Evolutionary conservation across 768 basidiomycete species (phyloP), one percentile per base, ranked within the genome.

Genomic region (Aureoboletus auriporus): DNA sequence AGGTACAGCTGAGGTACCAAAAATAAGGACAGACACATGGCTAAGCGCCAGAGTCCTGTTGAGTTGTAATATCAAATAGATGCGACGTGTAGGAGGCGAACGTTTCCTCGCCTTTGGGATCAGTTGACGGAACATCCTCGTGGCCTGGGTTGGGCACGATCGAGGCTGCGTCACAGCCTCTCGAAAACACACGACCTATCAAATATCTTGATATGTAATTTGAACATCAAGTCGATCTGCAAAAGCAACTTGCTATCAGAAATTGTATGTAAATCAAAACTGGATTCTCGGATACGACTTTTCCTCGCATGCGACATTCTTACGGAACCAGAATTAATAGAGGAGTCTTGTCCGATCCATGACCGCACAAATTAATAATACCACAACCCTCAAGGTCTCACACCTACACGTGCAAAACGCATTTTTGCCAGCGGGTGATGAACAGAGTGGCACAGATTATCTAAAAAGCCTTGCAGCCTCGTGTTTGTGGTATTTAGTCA

Each of bases 381-480:
- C 37, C 50, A 39, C 35, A 45, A 46, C 38, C 49, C 35, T 35
- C 55, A 35, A 23, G 20, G 4, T 42, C 42, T 20, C 41, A 47
- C 39, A 36, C 49, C 14, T 39, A 51, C 59, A 60, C 59, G 59
- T 60, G 59, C 30, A 52, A 48, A 59, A 51, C 39, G 43, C 54
- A 47, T 63, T 60, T 59, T 44, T 39, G 45, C 51, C 50, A 28
- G 39, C 50, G 39, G 49, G 39, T 35, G 56, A 63, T 58, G 45
- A 46, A 52, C 31, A 38, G 49, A 33, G 49, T 39, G 54, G 38
- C 52, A 51, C 42, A 38, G 50, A 52, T 66, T 60, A 66, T 63
- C 62, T 55, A 65, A 65, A 60, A 47, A 0, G 38, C 43, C 42
- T 56, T 4, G 51, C 47, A 46, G 52, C 64, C 64, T 66, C 64